A percentile compares a stretch with the other conserved stretches of the same genome.
phyloP scores from a whole-genome alignment of 306 rosid species.

The Quercus robur region DNA sequence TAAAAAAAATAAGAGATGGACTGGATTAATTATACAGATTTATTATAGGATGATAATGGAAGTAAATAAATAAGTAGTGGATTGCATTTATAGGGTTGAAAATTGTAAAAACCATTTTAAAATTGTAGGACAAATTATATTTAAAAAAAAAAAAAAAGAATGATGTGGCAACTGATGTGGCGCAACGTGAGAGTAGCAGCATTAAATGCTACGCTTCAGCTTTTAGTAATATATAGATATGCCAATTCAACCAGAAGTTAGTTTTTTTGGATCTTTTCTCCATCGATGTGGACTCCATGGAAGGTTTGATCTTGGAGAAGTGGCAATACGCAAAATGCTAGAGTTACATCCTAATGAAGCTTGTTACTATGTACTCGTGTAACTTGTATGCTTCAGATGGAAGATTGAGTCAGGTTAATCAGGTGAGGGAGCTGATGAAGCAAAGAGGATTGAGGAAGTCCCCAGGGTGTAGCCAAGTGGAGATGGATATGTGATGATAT shows the following conservation, averaged over 20 bases:
- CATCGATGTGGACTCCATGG: constrained; percentile 83
- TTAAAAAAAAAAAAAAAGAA: no score
- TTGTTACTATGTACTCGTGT: constrained; percentile 64
- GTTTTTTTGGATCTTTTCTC: constrained; percentile 76
- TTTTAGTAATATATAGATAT: no score
- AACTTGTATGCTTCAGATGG: constrained; percentile 80
- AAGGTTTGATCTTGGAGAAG: constrained; percentile 70
- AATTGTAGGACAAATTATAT: no score
- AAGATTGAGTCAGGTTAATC: constrained; percentile 73
- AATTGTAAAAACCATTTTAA: no score
- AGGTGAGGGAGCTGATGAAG: constrained; percentile 60
- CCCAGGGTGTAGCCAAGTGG: constrained; percentile 60
- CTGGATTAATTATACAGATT: no score
- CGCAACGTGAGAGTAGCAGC: no score
- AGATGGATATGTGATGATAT: constrained; percentile 38
- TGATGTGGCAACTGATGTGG: no score
- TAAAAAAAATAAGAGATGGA: no score
- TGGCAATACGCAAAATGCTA: constrained; percentile 55
- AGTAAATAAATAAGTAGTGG: no score
- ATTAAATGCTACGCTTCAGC: no score
- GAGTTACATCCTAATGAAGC: constrained; percentile 63
- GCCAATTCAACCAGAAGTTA: constrained; percentile 52
- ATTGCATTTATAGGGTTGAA: no score
- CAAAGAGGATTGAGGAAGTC: constrained; percentile 55
- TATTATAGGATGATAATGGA: no score